phyloP scores from a whole-genome alignment of 768 basidiomycete species.

The Boletellus ananas region DNA sequence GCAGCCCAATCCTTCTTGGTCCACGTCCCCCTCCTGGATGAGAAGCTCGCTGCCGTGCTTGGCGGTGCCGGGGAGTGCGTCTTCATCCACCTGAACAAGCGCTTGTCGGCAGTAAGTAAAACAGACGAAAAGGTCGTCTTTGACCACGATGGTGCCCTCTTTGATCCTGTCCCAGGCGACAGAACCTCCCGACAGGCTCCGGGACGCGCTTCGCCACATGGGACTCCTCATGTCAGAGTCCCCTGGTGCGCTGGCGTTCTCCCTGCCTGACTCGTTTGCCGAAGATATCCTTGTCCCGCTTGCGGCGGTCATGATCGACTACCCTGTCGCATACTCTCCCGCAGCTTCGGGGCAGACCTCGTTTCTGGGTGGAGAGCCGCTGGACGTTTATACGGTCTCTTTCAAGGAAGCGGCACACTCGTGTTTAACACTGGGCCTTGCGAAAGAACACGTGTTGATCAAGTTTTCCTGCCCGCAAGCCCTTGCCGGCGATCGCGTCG shows the following conservation, averaged over 20 bases:
- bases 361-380: slow-evolving; percentile 43
- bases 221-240: not conserved
- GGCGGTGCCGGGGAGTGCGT: not conserved
- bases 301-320: slow-evolving; percentile 58
- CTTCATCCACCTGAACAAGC: slow-evolving; percentile 19
- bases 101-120: slow-evolving; percentile 21
- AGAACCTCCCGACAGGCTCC: slow-evolving; percentile 10
- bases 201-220: slow-evolving; percentile 13
- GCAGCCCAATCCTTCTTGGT: slow-evolving; percentile 56
- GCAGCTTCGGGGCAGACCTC: slow-evolving; percentile 31
- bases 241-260: slow-evolving; percentile 20
- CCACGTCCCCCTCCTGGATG: slow-evolving; percentile 30
- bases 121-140: not conserved
- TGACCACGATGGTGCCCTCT: not conserved
- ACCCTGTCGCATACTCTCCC: slow-evolving; percentile 56
- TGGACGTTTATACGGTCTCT: slow-evolving; percentile 48
- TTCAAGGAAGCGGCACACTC: slow-evolving; percentile 3
- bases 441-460: slow-evolving; percentile 37
- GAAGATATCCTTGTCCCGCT: slow-evolving; percentile 42
- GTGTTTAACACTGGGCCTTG: not conserved
- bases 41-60: slow-evolving; percentile 7
- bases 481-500: slow-evolving; percentile 11
- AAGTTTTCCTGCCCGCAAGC: slow-evolving; percentile 55
- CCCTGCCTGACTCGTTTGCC: slow-evolving; percentile 28
- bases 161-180: slow-evolving; percentile 12